phyloP scores from a whole-genome alignment of 768 basidiomycete genomes.

The Amanita pallidorosea region DNA sequence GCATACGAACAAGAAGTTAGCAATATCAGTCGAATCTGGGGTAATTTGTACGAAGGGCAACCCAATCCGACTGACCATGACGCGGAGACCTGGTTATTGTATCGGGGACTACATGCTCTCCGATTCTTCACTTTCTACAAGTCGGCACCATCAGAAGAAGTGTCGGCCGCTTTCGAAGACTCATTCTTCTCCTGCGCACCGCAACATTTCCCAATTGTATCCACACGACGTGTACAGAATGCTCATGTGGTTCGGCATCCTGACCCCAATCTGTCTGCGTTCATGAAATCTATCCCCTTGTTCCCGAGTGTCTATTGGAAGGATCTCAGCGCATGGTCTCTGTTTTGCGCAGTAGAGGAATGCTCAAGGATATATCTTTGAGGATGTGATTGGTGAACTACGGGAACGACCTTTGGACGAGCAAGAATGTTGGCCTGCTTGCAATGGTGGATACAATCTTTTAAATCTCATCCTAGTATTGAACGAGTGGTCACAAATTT shows the following conservation, averaged over 20 bases:
- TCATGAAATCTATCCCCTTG: slow-evolving; percentile 71
- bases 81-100: slow-evolving; percentile 37
- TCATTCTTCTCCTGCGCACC: slow-evolving; percentile 68
- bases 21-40: slow-evolving; percentile 51
- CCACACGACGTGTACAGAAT: slow-evolving; percentile 59
- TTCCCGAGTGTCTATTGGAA: slow-evolving; percentile 50
- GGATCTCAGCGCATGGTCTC: slow-evolving; percentile 53
- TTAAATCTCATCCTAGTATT: slow-evolving; percentile 22
- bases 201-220: slow-evolving; percentile 57
- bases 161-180: slow-evolving; percentile 58
- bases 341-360: slow-evolving; percentile 44
- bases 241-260: slow-evolving; percentile 64
- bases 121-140: slow-evolving; percentile 84
- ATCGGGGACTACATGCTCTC: slow-evolving; percentile 65
- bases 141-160: slow-evolving; percentile 79
- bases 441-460: slow-evolving; percentile 68
- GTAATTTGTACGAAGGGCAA: slow-evolving; percentile 25
- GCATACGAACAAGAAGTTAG: slow-evolving; percentile 80
- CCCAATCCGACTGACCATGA: slow-evolving; percentile 26
- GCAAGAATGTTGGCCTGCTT: slow-evolving; percentile 74
- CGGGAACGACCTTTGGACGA: slow-evolving; percentile 56
- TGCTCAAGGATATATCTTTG: slow-evolving; percentile 66
- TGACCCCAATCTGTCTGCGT: slow-evolving; percentile 56
- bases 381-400: slow-evolving; percentile 77
- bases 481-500: slow-evolving; percentile 29